phyloP scores from a whole-genome alignment of 345 rosid species.

The Cardamine chenopodiifolia region DNA sequence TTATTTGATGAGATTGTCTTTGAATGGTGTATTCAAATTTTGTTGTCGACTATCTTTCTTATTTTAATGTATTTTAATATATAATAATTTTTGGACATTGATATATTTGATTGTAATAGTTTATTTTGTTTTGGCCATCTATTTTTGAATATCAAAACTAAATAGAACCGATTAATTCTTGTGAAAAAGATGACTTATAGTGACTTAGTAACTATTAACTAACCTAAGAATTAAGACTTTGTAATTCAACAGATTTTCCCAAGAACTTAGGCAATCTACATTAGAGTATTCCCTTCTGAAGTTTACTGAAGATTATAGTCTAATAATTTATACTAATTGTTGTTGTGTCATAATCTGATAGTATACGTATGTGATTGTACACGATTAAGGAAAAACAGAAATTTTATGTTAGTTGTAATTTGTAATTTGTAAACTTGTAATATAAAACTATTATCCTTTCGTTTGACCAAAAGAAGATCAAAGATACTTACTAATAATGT shows the following conservation, averaged over 20 bases:
- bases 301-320: not conserved
- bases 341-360: slow-evolving; percentile 1
- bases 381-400: not conserved
- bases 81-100: not conserved
- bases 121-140: not conserved
- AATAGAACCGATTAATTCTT: not conserved
- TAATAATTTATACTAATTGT: not conserved
- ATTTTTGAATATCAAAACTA: not conserved
- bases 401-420: not conserved
- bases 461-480: slow-evolving; percentile 33
- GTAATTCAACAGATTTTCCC: too few species aligned
- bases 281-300: not conserved
- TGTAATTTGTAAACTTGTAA: not conserved
- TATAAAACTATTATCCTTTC: not conserved
- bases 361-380: not conserved
- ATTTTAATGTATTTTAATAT: not conserved
- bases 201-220: not conserved
- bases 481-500: slow-evolving; percentile 3
- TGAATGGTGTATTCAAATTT: not conserved
- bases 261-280: not conserved
- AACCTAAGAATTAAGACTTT: not conserved
- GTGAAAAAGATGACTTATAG: not conserved
- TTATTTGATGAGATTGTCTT: not conserved
- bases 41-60: not conserved
- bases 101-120: not conserved